These are phyloP conservation scores for Annulohypoxylon stygium DNA, from an alignment of 495 filamentous ascomycete genomes.

Conservation along the genomic window DNA sequence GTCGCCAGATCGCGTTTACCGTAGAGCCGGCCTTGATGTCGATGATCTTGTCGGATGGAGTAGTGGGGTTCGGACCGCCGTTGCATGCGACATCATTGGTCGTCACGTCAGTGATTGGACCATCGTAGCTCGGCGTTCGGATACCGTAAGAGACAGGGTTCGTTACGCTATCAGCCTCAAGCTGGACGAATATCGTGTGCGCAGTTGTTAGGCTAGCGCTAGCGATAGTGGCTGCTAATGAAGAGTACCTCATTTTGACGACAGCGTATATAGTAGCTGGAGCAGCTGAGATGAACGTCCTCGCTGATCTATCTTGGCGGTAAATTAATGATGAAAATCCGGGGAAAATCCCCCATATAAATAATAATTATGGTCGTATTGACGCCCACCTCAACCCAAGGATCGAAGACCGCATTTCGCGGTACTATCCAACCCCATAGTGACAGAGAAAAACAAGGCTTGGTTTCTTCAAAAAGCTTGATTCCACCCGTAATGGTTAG, in stretches of 20 bases:
- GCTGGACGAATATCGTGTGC: constrained; percentile 70
- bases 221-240: constrained; percentile 29
- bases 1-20: constrained; percentile 62
- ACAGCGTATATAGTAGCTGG: background rate
- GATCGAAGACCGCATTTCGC: constrained; percentile 9
- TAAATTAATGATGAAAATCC: background rate
- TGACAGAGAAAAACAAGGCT: background rate
- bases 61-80: constrained; percentile 67
- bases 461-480: background rate
- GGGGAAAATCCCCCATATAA: constrained; percentile 14
- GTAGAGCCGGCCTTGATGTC: constrained; percentile 65
- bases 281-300: constrained; percentile 6
- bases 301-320: constrained; percentile 6
- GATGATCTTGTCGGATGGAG: constrained; percentile 59
- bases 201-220: constrained; percentile 57
- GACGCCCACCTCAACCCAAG: constrained; percentile 10
- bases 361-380: constrained; percentile 19
- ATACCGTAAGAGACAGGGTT: constrained; percentile 58
- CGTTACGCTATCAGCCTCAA: constrained; percentile 55
- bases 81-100: constrained; percentile 67
- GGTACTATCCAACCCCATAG: background rate
- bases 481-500: constrained; percentile 28
- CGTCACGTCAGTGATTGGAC: constrained; percentile 67
- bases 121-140: constrained; percentile 60
- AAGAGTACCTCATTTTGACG: constrained; percentile 42